A percentile compares a stretch with the other conserved stretches of the same genome.
Conservation (phyloP, 495 filamentous ascomycete genomes). For the Pseudevernia furfuracea region DNA sequence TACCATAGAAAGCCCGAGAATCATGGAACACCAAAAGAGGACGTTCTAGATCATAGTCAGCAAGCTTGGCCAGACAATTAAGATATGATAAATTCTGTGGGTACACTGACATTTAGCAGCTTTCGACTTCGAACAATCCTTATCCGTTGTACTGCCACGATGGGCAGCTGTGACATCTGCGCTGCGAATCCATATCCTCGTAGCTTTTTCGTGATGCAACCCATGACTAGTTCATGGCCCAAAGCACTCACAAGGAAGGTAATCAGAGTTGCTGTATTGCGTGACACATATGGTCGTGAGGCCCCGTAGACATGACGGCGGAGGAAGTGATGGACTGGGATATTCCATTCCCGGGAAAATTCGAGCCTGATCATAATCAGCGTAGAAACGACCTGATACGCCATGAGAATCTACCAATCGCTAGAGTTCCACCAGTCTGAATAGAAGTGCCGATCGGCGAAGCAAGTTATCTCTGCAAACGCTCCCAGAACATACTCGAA, state of each 20-base stretch:
- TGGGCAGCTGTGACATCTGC: constrained; percentile 94
- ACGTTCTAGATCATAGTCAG: constrained; percentile 49
- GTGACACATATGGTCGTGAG: constrained; percentile 62
- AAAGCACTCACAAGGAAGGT: constrained; percentile 86
- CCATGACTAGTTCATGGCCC: constrained; percentile 94
- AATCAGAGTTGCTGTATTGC: constrained; percentile 73
- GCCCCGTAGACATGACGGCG: constrained; percentile 89
- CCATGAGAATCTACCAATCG: constrained; percentile 38
- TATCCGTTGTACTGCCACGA: constrained; percentile 82
- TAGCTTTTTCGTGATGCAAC: constrained; percentile 95
- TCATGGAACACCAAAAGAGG: constrained; percentile 94
- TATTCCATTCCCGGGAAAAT: constrained; percentile 96
- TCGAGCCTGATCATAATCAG: constrained; percentile 57
- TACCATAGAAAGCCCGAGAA: constrained; percentile 79
- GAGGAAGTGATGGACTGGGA: constrained; percentile 96
- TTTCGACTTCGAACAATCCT: constrained; percentile 62
- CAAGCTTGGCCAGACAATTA: background rate
- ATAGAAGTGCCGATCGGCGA: constrained; percentile 93
- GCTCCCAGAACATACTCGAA: constrained; percentile 95
- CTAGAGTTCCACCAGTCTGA: constrained; percentile 85
- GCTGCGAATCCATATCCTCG: constrained; percentile 87
- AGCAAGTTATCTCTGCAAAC: constrained; percentile 87
- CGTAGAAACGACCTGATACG: background rate
- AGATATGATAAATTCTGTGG: constrained; percentile 10
- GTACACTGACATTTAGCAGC: constrained; percentile 58